Evolutionary conservation across 2,329 filamentous ascomycete species (phyloP).

Genomic region (Trichophyton mentagrophytes): DNA sequence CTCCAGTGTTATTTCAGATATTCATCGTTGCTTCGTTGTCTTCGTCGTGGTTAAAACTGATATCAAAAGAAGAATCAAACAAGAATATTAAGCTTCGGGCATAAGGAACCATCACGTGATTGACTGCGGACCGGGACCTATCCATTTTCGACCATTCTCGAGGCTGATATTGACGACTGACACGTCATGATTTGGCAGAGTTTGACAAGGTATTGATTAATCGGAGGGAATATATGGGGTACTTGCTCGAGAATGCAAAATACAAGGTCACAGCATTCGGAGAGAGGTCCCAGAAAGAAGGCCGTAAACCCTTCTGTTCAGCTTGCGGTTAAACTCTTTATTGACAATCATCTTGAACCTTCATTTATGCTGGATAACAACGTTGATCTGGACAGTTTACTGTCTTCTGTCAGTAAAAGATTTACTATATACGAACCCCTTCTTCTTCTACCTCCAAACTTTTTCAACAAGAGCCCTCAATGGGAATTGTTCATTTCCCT

Average conservation of each 20-base stretch:
- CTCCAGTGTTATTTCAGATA: no score
- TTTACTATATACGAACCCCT: constrained; percentile 47
- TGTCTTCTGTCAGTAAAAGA: constrained; percentile 26
- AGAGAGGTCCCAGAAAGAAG: neutral
- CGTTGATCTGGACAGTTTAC: constrained; percentile 6
- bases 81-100: neutral
- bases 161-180: no score
- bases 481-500: constrained; percentile 21
- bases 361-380: constrained; percentile 11
- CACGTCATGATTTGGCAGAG: no score
- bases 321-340: constrained; percentile 21
- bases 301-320: constrained; percentile 20
- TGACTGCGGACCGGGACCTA: neutral
- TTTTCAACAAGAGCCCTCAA: constrained; percentile 25
- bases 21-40: no score
- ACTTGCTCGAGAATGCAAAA: neutral
- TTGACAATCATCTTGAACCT: constrained; percentile 16
- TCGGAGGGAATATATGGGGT: no score
- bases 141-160: neutral
- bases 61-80: no score
- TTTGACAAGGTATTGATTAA: no score
- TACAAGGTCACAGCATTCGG: neutral
- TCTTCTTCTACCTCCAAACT: constrained; percentile 42
- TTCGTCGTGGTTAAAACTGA: no score
- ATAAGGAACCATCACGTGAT: neutral